These are phyloP conservation scores for Phylloporus sp. DNA, from an alignment of 768 basidiomycete genomes.

Conservation along the genomic window DNA sequence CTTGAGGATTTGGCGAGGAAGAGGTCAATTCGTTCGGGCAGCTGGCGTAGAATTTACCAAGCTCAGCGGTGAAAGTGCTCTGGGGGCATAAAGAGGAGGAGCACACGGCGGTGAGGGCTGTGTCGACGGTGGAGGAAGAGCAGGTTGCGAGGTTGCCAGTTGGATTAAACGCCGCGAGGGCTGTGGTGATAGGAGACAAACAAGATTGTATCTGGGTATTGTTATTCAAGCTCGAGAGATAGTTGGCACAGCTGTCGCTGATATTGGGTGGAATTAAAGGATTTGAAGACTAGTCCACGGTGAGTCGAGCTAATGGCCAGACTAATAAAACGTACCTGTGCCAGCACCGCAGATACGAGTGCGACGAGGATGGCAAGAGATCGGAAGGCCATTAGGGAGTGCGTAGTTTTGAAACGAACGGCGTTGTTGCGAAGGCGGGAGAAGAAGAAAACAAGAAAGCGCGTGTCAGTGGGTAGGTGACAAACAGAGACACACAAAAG, in stretches of 20 bases:
- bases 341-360: constrained; percentile 48
- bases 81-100: constrained; percentile 53
- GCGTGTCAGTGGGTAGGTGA: not conserved
- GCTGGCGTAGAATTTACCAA: constrained; percentile 64
- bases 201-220: constrained; percentile 58
- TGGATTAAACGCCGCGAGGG: constrained; percentile 53
- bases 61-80: constrained; percentile 52
- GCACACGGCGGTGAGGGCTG: constrained; percentile 59
- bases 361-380: constrained; percentile 51
- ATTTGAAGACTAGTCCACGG: constrained; percentile 28
- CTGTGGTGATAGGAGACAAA: constrained; percentile 55
- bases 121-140: constrained; percentile 43
- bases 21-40: constrained; percentile 72
- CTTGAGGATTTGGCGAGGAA: constrained; percentile 36
- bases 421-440: not conserved
- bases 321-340: constrained; percentile 41
- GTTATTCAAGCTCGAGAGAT: constrained; percentile 59
- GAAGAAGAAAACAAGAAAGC: not conserved
- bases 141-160: constrained; percentile 36
- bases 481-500: not conserved
- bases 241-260: constrained; percentile 49
- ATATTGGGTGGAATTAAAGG: constrained; percentile 69
- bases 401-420: constrained; percentile 12
- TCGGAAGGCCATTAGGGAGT: constrained; percentile 41
- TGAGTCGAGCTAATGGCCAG: not conserved